Evolutionary conservation across 2,329 filamentous ascomycete genomes (phyloP).

Genomic region (Stagonosporopsis rhizophila): DNA sequence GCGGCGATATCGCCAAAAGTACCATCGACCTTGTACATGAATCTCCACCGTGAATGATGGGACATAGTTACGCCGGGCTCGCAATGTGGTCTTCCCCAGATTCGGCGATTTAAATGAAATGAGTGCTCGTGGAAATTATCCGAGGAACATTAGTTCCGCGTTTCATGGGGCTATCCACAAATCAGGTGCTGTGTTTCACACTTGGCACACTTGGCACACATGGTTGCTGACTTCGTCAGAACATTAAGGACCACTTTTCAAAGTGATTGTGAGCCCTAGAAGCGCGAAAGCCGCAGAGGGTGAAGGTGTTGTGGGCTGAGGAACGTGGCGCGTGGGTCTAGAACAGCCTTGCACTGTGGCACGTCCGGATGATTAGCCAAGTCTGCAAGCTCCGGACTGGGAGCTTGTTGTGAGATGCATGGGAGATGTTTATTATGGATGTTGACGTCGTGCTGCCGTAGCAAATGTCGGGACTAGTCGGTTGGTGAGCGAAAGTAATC

Average conservation of each 20-base stretch:
- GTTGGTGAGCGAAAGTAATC: background rate
- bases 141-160: conserved; percentile 1
- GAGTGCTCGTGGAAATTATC: conserved; percentile 3
- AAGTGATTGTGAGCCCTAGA: background rate
- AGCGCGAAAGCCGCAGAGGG: background rate
- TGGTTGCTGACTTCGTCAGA: conserved; percentile 5
- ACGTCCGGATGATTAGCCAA: background rate
- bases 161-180: conserved; percentile 11
- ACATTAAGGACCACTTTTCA: background rate
- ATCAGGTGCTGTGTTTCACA: conserved; percentile 7
- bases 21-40: background rate
- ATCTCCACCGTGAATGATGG: conserved; percentile 11
- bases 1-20: background rate
- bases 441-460: background rate
- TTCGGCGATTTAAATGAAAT: conserved; percentile 10
- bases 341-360: background rate
- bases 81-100: background rate
- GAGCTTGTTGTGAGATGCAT: background rate
- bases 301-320: background rate
- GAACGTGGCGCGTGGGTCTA: background rate
- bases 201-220: conserved; percentile 16
- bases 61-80: conserved; percentile 9
- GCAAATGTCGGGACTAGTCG: background rate
- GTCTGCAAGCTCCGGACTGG: background rate
- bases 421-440: background rate